Evolutionary conservation across 108 stramenopile species (phyloP), one percentile per base, ranked within the genome.

Genomic region (Conticribra guillardii): DNA sequence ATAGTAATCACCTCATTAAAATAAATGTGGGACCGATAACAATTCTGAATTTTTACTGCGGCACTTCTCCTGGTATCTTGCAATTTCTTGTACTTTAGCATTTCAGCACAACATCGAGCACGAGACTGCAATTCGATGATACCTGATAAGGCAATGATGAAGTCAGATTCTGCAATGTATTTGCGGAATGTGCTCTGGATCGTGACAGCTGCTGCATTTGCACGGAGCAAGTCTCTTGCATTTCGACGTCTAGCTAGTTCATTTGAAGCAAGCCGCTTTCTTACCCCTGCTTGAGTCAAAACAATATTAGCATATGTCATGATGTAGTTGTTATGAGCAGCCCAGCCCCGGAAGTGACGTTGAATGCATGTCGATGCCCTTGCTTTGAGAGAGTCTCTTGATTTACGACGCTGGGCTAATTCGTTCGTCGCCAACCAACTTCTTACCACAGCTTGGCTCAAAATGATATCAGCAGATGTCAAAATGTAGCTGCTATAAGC

Each of bases 141-240:
- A 14, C 54, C 34, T 16, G 66, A 67, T n/a, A 55, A 34, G 0
- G 44, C 41, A 4, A 67, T 24, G 27, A 67, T 67, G 48, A 29
- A 67, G 16, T 17, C 23, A 45, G 19, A 28, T 24, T 34, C 54
- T 1, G 33, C 49, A 51, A 51, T n/a, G 50, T 51, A 18, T n/a
- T 15, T 21, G 8, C n/a, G 19, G n/a, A 21, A 51, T n/a, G 50
- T 22, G 21, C 50, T 51, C n/a, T 51, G 50, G n/a, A 51, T 51
- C 8, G 37, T 65, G 21, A 50, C 52, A 34, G 51, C 51, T 21
- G 51, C 56, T n/a, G 1, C n/a, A n/a, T 27, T 2, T n/a, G n/a
- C n/a, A 1, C 56, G 29, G 28, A 30, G 26, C 28, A 57, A 4
- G 14, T 24, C 0, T 22, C n/a, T n/a, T n/a, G n/a, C n/a, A n/a